Conservation (phyloP, 805 yeast species). For the Metschnikowia santaceciliae region DNA sequence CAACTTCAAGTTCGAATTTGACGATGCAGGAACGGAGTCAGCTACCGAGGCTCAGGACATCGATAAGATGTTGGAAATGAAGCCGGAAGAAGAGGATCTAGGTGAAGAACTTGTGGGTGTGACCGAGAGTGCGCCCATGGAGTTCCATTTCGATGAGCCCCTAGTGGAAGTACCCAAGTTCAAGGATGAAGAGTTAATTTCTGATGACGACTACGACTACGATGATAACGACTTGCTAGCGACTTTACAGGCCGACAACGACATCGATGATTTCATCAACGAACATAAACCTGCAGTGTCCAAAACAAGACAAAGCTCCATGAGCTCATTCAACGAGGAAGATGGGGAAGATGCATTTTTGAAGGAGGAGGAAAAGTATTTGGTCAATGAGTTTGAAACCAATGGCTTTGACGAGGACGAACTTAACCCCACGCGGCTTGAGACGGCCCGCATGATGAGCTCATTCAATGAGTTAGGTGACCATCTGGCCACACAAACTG, state of each 20-base stretch:
- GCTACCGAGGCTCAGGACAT: constrained; percentile 11
- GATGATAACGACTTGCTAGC: constrained; percentile 47
- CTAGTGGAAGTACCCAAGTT: constrained; percentile 49
- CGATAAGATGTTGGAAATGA: constrained; percentile 14
- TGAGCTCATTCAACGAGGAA: constrained; percentile 31
- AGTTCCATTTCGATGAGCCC: constrained; percentile 30
- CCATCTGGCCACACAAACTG: constrained; percentile 21
- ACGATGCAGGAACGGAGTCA: constrained; percentile 21
- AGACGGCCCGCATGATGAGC: constrained; percentile 15
- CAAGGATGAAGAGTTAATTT: constrained; percentile 44
- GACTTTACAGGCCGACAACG: constrained; percentile 45
- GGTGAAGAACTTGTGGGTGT: constrained; percentile 46
- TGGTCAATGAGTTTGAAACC: constrained; percentile 43
- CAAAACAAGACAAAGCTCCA: constrained; percentile 24
- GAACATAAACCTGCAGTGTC: constrained; percentile 4
- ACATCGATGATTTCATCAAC: constrained; percentile 34
- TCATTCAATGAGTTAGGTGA: constrained; percentile 12
- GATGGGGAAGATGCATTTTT: constrained; percentile 37
- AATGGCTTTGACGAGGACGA: constrained; percentile 46
- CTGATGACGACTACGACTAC: constrained; percentile 65
- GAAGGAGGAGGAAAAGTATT: constrained; percentile 42
- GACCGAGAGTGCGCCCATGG: constrained; percentile 14
- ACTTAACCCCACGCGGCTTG: constrained; percentile 24
- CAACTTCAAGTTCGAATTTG: constrained; percentile 40
- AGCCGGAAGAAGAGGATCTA: constrained; percentile 50